Base-by-base conservation (phyloP, 1,139 yeast species). In the Diutina siamensis region DNA sequence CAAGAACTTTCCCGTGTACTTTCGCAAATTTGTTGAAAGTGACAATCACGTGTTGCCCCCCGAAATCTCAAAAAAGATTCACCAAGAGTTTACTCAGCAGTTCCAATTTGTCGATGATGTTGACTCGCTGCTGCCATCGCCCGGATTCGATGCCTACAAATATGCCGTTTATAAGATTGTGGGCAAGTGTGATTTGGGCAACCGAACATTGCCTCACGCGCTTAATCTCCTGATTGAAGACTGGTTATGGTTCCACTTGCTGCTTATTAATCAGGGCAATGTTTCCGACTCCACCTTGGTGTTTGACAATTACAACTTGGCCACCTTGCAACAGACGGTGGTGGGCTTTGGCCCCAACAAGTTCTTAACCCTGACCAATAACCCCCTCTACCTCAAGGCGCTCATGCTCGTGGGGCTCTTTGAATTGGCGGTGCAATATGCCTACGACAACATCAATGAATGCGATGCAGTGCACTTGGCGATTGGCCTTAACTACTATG, bases 231-330 rank as follows among this genome's bases (percentile, higher is more conserved):
- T 94, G 49, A 77, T 89, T 46, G 98, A 92, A 61, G 98, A 92
- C 63, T 92, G 98, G 98, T 63, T 89, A 47, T 92, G 98, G 99
- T 77, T 85, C 59, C 97, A 92, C 62, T 72, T 92, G 48, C 75
- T 81, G 57, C 70, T 89, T 31, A 77, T 84, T 17, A 78, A 81
- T 49, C 62, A 61, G 36, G 58, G 57, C 44, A 53, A 52, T 36
- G 56, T 60, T 27, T 63, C 63, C 13, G 54, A 61, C 1, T 65
- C 65, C 9, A 61, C 68, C 20, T 74, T 83, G 44, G 68, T 78
- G 9, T 82, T 78, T 58, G 96, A 86, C 55, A 74, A 76, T 51
- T 92, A 87, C 60, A 72, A 82, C 1, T 68, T 92, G 51, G 63
- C 62, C 32, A 94, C 88, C 57, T 73, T 94, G 53, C 97, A 87